Evolutionary conservation across 352 stramenopile genomes (phyloP).

Genomic region (Aphanomyces astaci): DNA sequence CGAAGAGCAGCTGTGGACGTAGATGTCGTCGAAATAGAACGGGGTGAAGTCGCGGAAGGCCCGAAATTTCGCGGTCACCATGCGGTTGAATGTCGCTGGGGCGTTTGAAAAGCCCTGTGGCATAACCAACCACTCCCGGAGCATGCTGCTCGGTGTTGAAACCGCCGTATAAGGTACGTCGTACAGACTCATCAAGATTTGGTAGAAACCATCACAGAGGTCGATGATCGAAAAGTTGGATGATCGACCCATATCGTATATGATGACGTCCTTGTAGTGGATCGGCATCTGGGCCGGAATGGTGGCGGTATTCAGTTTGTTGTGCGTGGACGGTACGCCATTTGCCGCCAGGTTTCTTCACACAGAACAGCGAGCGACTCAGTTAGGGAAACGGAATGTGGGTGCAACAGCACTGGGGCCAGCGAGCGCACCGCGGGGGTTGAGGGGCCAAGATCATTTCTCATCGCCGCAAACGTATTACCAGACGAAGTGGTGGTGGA

Average conservation of each 20-base stretch:
- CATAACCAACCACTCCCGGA: slow-evolving; percentile 25
- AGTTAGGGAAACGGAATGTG: no score
- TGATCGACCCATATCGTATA: slow-evolving; percentile 25
- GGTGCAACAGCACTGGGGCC: no score
- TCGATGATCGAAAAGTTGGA: slow-evolving; percentile 29
- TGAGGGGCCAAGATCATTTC: no score
- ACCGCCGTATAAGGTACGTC: slow-evolving; percentile 27
- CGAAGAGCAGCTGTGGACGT: slow-evolving; percentile 24
- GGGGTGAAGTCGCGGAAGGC: no score
- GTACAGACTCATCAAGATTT: no score
- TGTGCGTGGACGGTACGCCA: slow-evolving; percentile 15
- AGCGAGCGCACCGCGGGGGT: no score
- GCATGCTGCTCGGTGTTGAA: slow-evolving; percentile 23
- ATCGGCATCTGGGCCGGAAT: slow-evolving; percentile 31
- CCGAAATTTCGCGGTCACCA: no score
- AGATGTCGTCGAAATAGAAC: slow-evolving; percentile 33
- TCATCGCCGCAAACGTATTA: no score
- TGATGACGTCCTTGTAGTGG: slow-evolving; percentile 25
- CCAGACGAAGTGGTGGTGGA: no score
- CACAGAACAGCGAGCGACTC: no score
- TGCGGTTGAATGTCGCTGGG: no score
- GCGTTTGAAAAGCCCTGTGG: no score
- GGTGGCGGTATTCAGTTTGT: slow-evolving; percentile 32
- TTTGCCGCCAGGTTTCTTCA: background rate
- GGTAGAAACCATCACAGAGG: slow-evolving; percentile 28